Evolutionary conservation across 148 eudicot species (phyloP), one percentile per base, ranked within the genome.

Genomic region (Talinum fruticosum): DNA sequence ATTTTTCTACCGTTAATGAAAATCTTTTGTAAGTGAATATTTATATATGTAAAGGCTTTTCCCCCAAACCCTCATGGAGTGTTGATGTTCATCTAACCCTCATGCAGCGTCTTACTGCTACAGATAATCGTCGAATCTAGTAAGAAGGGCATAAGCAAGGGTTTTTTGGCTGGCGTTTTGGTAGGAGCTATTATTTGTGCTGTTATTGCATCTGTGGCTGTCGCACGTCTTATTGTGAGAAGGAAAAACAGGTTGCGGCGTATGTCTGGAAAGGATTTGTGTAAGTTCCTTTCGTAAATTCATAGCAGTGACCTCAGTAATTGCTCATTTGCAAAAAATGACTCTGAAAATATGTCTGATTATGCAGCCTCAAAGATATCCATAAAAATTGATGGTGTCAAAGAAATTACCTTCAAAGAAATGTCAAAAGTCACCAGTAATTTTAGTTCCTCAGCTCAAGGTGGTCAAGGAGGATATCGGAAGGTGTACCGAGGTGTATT

Each of bases 401-500:
- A 82, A 83, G 89, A 87, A 65, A 91, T 92, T 83, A 83, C 86
- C 44, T 92, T 85, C 73, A 84, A 86, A 79, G 96, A 92, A 81
- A 71, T 92, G 90, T 81, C 88, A 80, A 80, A 65, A 53, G 98
- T 91, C 71, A 95, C 98, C 61, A 49, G 79, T 57, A 79, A 79
- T 76, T 95, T 95, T 72, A 78, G 77, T 78, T 68, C 64, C 69
- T 82, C 90, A 57, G 74, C 86, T 82, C 88, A 89, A 84, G 88
- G 92, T 72, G 98, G 98, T 14, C 86, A 83, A 84, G 98, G 98
- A 86, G 98, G 98, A 79, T 95, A 95, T 79, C 97, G 98, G 76
- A 90, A 85, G 53, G 98, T 95, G 47, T 92, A 86, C 74, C 90
- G 73, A 87, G 98, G 97, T 73, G 82, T 84, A 79, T 76, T 92